Conservation (phyloP, 306 rosid genomes). For the Trifolium pratense region DNA sequence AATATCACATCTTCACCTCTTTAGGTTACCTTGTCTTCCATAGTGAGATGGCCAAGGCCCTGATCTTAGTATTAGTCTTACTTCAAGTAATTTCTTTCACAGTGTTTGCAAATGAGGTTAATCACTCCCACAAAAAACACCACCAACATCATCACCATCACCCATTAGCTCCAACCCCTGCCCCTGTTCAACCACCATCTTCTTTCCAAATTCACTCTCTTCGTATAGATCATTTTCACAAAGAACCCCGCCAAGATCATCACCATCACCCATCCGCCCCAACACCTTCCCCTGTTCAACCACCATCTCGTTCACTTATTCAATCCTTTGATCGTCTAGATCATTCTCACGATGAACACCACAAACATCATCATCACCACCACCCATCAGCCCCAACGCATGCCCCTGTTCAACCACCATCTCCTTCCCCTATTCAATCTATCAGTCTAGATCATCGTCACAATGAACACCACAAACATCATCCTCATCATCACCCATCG, state of each 20-base stretch:
- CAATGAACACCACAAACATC: no score
- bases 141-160: not conserved
- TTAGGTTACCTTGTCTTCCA: not conserved
- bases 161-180: not conserved
- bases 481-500: no score
- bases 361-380: no score
- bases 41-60: not conserved
- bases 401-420: not conserved
- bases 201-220: not conserved
- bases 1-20: not conserved
- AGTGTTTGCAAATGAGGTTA: not conserved
- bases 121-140: no score
- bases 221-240: not conserved
- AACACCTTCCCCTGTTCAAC: no score
- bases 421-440: no score
- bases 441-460: no score
- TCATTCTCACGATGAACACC: no score
- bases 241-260: not conserved
- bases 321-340: no score
- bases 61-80: not conserved
- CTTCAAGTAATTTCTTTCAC: not conserved
- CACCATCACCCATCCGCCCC: not conserved
- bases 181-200: not conserved
- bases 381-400: no score
- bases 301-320: no score